phyloP scores from a whole-genome alignment of 306 rosid species.

The Heteromeles arbutifolia region DNA sequence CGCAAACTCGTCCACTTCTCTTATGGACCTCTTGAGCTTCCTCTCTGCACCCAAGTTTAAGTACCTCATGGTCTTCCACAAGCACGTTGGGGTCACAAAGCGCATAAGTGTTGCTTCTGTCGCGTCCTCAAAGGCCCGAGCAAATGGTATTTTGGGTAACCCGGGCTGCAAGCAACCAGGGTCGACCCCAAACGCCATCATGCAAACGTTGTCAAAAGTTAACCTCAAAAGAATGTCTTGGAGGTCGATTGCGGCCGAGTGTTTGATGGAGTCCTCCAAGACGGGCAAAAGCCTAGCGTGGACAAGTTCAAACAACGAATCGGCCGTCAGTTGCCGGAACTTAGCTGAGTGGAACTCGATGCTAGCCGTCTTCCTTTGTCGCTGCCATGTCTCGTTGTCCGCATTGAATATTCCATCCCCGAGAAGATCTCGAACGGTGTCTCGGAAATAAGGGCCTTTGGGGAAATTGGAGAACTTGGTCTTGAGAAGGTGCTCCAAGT shows the following conservation, averaged over 20 bases:
- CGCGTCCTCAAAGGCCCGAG: slow-evolving; percentile 83
- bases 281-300: slow-evolving; percentile 58
- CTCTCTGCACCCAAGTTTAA: slow-evolving; percentile 61
- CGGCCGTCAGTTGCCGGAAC: slow-evolving; percentile 51
- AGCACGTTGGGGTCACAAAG: slow-evolving; percentile 48
- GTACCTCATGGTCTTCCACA: slow-evolving; percentile 74
- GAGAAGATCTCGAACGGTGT: slow-evolving; percentile 59
- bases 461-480: slow-evolving; percentile 63
- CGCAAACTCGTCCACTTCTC: slow-evolving; percentile 72
- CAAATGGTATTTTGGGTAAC: slow-evolving; percentile 68
- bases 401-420: slow-evolving; percentile 82
- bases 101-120: slow-evolving; percentile 69
- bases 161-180: slow-evolving; percentile 63
- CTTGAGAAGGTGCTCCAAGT: slow-evolving; percentile 81
- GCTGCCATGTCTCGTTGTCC: slow-evolving; percentile 71
- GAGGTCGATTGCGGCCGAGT: slow-evolving; percentile 37
- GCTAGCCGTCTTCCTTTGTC: slow-evolving; percentile 80
- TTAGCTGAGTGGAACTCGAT: slow-evolving; percentile 80
- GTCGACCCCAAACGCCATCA: slow-evolving; percentile 91
- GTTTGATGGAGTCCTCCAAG: slow-evolving; percentile 30
- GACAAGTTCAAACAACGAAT: slow-evolving; percentile 62
- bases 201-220: slow-evolving; percentile 85
- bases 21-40: slow-evolving; percentile 49
- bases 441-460: slow-evolving; percentile 66
- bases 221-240: slow-evolving; percentile 73